Base-by-base conservation (phyloP, 495 filamentous ascomycete species). In the Neurospora terricola region DNA sequence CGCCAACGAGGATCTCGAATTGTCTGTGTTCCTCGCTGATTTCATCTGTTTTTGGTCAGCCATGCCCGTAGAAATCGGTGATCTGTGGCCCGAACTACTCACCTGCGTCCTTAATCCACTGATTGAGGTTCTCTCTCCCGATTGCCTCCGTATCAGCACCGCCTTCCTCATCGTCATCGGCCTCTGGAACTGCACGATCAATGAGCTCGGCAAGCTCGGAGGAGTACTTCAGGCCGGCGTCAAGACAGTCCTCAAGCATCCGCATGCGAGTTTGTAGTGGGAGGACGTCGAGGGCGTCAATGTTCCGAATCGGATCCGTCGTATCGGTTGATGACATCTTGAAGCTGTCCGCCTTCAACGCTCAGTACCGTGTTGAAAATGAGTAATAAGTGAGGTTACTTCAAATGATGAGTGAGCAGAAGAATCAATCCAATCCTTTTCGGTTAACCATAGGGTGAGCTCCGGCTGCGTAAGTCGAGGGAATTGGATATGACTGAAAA, bases 1-100 rank as follows among this genome's bases (percentile, higher is more conserved):
- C 74, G 1, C 78, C 78, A 2, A 81, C 74, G 0, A 75, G 69
- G 11, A 81, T 38, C n/a, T 74, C 27, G 2, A 79, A 75, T 7
- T 23, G 16, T 2, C 27, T 3, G 18, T 21, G 30, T 0, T 70
- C 62, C 2, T 68, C 18, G 2, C 23, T 18, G 18, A 72, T 69
- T n/a, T 59, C 4, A 1, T 18, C 30, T 34, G 34, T 5, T 27
- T 38, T 5, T 40, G 43, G 70, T 59, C 30, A 72, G 23, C 39
- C 10, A 18, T 71, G 40, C 42, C 40, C 27, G 16, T 21, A 27
- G 4, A 40, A 12, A 16, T 16, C 66, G 16, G 45, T 27, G 8
- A 54, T 12, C 4, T 27, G n/a, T 54, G 45, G 45, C 21, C 10
- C 9, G 21, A 23, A 3, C 3, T 27, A 66, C 27, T 10, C 54